Percentiles rank a stretch among this genome's conserved stretches.
phyloP scores from a whole-genome alignment of 371 early-diverging fungal genomes.

The Mortierella sp. region DNA sequence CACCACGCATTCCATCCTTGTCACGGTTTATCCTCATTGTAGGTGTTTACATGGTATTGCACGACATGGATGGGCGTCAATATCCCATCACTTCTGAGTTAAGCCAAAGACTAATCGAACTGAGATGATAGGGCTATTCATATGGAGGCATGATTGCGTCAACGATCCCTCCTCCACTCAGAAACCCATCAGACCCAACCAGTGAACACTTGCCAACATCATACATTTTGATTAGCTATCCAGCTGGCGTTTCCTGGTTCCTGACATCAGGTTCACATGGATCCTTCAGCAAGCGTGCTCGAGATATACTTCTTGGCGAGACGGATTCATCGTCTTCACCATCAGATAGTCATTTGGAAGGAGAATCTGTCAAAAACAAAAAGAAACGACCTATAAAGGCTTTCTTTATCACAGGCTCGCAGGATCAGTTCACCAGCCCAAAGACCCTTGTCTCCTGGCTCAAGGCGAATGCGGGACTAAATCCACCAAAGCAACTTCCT shows the following conservation, averaged over 20 bases:
- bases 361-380: neutral
- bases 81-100: neutral
- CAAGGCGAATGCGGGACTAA: conserved; percentile 36
- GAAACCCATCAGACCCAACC: conserved; percentile 30
- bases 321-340: neutral
- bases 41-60: neutral
- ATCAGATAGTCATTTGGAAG: neutral
- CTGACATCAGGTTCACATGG: conserved; percentile 41
- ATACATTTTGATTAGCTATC: conserved; percentile 47
- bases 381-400: conserved; percentile 27
- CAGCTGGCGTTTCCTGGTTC: conserved; percentile 55
- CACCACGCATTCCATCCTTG: conserved; percentile 42
- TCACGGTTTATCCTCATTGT: conserved; percentile 52
- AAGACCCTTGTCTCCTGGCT: conserved; percentile 46
- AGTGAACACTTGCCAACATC: conserved; percentile 39
- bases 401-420: conserved; percentile 43
- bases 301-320: conserved; percentile 26
- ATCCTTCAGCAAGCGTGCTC: conserved; percentile 31
- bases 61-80: neutral
- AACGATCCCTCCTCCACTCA: conserved; percentile 47
- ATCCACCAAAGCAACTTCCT: conserved; percentile 11
- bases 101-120: neutral
- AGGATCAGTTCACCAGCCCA: conserved; percentile 52
- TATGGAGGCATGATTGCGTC: conserved; percentile 55
- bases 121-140: conserved; percentile 41